Percentiles rank a stretch among this genome's conserved stretches.
Conservation (phyloP, 2,329 filamentous ascomycete species). For the Trichoderma arundinaceum region DNA sequence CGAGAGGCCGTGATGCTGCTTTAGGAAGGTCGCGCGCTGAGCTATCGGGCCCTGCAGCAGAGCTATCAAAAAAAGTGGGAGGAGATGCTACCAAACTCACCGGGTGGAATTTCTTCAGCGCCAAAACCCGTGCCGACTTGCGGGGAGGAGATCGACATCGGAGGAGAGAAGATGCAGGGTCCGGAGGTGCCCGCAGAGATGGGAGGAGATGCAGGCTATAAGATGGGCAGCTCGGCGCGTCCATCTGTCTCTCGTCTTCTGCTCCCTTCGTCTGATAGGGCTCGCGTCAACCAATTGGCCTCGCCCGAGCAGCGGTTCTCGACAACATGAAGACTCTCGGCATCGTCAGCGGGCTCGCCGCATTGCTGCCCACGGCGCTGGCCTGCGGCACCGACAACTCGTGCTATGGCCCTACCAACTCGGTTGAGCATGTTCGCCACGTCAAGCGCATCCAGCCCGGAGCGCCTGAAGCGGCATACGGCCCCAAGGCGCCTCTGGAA, state of each 20-base stretch:
- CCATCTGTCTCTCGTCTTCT: neutral
- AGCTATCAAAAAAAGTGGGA: neutral
- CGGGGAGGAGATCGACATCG: neutral
- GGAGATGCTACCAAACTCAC: neutral
- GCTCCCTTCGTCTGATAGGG: neutral
- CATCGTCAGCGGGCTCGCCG: conserved; percentile 31
- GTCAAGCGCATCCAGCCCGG: conserved; percentile 57
- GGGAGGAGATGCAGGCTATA: neutral
- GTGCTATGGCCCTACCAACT: conserved; percentile 51
- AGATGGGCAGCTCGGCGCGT: neutral
- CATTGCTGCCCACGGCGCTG: conserved; percentile 34
- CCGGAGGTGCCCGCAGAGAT: neutral
- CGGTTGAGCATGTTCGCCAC: conserved; percentile 53
- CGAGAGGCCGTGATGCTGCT: conserved; percentile 2
- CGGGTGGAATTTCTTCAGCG: neutral
- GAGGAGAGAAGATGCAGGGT: neutral
- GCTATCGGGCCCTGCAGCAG: neutral
- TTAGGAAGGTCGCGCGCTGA: neutral
- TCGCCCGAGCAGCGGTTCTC: too few relatives aligned
- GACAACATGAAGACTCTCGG: conserved; percentile 30
- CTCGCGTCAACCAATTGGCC: neutral
- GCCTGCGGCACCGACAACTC: conserved; percentile 45
- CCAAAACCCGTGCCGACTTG: conserved; percentile 4
- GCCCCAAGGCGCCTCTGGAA: conserved; percentile 55
- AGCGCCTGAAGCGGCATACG: conserved; percentile 49